Evolutionary conservation across 345 rosid genomes (phyloP).

Genomic region (Excoecaria cochinchinensis): DNA sequence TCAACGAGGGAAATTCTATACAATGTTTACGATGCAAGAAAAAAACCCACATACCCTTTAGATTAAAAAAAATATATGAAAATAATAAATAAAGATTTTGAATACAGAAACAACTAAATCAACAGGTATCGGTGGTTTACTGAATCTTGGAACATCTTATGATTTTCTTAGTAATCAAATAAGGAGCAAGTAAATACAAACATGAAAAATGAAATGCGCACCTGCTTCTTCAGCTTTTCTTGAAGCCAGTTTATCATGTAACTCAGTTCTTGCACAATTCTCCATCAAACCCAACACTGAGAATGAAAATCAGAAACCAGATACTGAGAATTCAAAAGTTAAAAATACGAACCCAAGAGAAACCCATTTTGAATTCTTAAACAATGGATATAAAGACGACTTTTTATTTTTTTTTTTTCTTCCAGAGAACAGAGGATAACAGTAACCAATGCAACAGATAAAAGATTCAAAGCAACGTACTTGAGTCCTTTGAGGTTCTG

Average conservation of each 20-base stretch:
- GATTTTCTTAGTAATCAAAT: background rate
- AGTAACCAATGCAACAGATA: too few relatives aligned
- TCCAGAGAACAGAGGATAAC: too few relatives aligned
- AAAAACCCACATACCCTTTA: background rate
- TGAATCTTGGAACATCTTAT: background rate
- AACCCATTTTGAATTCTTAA: background rate
- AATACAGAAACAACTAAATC: background rate
- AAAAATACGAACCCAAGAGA: background rate
- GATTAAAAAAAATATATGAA: too few relatives aligned
- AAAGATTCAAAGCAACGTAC: background rate
- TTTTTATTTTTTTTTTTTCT: too few relatives aligned
- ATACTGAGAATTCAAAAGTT: background rate
- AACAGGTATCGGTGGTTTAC: background rate
- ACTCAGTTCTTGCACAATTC: conserved; percentile 41
- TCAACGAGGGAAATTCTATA: background rate
- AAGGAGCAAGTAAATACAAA: background rate
- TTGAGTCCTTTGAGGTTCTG: background rate
- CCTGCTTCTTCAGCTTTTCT: conserved; percentile 96
- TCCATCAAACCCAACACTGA: conserved; percentile 37
- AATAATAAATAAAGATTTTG: too few relatives aligned
- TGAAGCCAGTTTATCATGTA: conserved; percentile 73
- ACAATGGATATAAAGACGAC: background rate
- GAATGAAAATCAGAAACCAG: background rate
- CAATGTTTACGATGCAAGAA: background rate
- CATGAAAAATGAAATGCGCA: conserved; percentile 18